Evolutionary conservation across 2,329 filamentous ascomycete species (phyloP).

Genomic region (Neodidymelliopsis sp.): DNA sequence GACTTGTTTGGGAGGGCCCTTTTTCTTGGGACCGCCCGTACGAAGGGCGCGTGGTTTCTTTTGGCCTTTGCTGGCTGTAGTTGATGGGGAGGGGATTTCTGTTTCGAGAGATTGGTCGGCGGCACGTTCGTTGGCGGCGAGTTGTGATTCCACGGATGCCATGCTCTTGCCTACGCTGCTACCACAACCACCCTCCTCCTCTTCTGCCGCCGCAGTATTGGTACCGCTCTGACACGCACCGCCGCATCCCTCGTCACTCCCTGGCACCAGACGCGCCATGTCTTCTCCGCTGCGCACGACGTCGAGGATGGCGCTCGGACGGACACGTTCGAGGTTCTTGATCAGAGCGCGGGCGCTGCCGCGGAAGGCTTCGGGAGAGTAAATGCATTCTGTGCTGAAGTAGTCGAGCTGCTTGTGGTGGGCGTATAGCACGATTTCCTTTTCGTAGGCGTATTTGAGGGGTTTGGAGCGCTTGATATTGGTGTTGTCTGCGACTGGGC

Average conservation of each 20-base stretch:
- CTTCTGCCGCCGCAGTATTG: constrained; percentile 60
- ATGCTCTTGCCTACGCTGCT: constrained; percentile 73
- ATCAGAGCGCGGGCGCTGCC: constrained; percentile 91
- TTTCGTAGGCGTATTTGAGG: constrained; percentile 97
- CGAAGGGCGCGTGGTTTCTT: constrained; percentile 27
- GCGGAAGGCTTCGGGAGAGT: constrained; percentile 95
- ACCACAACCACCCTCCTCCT: constrained; percentile 76
- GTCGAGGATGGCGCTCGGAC: constrained; percentile 93
- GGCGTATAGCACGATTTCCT: constrained; percentile 97
- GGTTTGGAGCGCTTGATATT: constrained; percentile 96
- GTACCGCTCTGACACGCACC: constrained; percentile 40
- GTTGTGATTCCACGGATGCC: constrained; percentile 78
- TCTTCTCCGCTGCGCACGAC: constrained; percentile 95
- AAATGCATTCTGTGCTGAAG: constrained; percentile 98
- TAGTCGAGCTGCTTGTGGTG: constrained; percentile 97
- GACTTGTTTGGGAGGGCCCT: constrained; percentile 63
- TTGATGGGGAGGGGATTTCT: constrained; percentile 59
- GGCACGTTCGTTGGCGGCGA: constrained; percentile 70
- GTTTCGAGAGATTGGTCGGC: constrained; percentile 66
- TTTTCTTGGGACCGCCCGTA: constrained; percentile 29
- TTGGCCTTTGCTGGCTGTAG: constrained; percentile 22
- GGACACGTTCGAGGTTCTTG: constrained; percentile 91
- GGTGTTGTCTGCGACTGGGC: constrained; percentile 67
- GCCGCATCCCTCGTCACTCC: constrained; percentile 49
- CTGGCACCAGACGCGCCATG: constrained; percentile 85